These are phyloP conservation scores for Seiridium cupressi DNA, from an alignment of 2,329 filamentous ascomycete species.

Conservation along the genomic window DNA sequence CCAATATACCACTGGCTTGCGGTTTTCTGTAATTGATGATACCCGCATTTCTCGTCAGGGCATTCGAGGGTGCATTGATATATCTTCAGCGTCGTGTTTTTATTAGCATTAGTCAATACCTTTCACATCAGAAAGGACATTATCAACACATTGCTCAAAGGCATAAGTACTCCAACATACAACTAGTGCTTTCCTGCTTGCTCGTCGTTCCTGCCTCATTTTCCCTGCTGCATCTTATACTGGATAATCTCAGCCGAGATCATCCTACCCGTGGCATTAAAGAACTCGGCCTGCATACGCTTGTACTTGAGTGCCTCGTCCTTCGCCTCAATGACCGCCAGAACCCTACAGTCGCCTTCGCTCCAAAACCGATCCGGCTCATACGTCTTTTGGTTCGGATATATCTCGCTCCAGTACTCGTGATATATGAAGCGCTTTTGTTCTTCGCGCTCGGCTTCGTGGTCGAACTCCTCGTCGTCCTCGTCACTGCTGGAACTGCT, in stretches of 20 bases:
- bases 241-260: slow-evolving; percentile 18
- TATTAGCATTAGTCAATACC: background rate
- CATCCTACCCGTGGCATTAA: slow-evolving; percentile 24
- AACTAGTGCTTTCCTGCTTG: background rate
- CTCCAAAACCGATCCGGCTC: slow-evolving; percentile 19
- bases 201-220: background rate
- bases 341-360: slow-evolving; percentile 20
- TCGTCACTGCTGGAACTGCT: background rate
- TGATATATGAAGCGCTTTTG: slow-evolving; percentile 16
- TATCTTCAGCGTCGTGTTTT: slow-evolving; percentile 4
- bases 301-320: slow-evolving; percentile 22
- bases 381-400: slow-evolving; percentile 15
- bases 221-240: slow-evolving; percentile 19
- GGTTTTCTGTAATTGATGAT: slow-evolving; percentile 10
- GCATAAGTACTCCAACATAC: background rate
- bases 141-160: background rate
- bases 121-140: background rate
- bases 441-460: slow-evolving; percentile 9
- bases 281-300: slow-evolving; percentile 24
- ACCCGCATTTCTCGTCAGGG: slow-evolving; percentile 6
- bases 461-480: background rate
- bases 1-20: background rate
- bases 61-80: slow-evolving; percentile 1
- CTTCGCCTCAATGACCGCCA: slow-evolving; percentile 23
- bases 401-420: slow-evolving; percentile 10